Conservation (phyloP, 2,329 filamentous ascomycete genomes). For the Ascosphaera aggregata region DNA sequence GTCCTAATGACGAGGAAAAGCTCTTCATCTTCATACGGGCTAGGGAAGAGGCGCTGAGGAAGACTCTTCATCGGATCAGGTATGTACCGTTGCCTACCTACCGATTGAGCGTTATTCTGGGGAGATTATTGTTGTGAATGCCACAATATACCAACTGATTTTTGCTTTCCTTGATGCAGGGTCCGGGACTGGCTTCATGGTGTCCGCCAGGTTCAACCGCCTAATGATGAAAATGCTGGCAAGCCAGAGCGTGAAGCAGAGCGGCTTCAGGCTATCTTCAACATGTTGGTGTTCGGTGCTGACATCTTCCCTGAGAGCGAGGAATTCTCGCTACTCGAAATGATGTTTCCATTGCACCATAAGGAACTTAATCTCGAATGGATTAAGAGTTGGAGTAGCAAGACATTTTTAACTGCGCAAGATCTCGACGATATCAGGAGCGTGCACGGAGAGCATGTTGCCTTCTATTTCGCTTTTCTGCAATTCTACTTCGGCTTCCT, state of each 20-base stretch:
- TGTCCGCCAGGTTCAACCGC: constrained; percentile 53
- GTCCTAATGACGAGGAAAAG: constrained; percentile 50
- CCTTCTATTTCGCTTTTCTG: constrained; percentile 88
- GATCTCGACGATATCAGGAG: constrained; percentile 55
- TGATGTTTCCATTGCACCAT: constrained; percentile 61
- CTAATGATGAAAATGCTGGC: constrained; percentile 45
- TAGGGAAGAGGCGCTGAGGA: constrained; percentile 49
- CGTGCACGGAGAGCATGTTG: constrained; percentile 58
- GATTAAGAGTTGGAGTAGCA: constrained; percentile 51
- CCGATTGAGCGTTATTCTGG: background rate
- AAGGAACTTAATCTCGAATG: constrained; percentile 50
- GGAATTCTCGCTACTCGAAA: constrained; percentile 48
- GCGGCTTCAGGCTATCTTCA: constrained; percentile 64
- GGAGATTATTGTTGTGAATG: background rate
- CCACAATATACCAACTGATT: too few relatives aligned
- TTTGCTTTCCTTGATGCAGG: constrained; percentile 27
- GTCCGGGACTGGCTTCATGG: constrained; percentile 90
- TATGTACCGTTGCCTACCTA: constrained; percentile 10
- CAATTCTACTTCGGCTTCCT: constrained; percentile 78
- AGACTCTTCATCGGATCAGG: constrained; percentile 65
- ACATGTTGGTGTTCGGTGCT: constrained; percentile 61
- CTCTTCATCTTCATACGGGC: constrained; percentile 68
- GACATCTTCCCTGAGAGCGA: constrained; percentile 47
- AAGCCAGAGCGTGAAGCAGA: constrained; percentile 76
- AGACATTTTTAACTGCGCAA: constrained; percentile 39